phyloP scores from a whole-genome alignment of 495 filamentous ascomycete genomes.

The Xylaria sp. region DNA sequence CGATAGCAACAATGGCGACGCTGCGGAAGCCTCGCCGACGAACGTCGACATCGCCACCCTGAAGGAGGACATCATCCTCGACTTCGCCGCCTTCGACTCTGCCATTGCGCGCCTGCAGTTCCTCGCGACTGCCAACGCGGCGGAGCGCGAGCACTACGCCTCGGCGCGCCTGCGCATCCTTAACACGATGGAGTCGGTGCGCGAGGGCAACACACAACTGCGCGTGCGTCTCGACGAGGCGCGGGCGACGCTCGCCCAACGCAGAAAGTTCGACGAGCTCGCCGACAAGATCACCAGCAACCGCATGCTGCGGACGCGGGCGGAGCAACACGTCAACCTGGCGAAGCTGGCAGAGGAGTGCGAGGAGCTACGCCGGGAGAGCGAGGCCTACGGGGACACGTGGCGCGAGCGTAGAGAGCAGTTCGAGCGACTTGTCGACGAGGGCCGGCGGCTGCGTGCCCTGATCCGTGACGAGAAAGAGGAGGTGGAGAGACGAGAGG shows the following conservation, averaged over 20 bases:
- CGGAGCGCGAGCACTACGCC: conserved; percentile 86
- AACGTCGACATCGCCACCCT: conserved; percentile 62
- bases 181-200: conserved; percentile 74
- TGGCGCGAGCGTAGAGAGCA: conserved; percentile 88
- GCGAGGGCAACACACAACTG: conserved; percentile 75
- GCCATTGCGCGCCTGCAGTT: conserved; percentile 83
- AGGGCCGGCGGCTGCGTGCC: conserved; percentile 82
- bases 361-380: conserved; percentile 82
- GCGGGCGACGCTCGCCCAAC: conserved; percentile 73
- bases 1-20: conserved; percentile 55
- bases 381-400: conserved; percentile 77
- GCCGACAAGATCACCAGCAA: conserved; percentile 88
- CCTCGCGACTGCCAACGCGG: conserved; percentile 78
- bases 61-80: conserved; percentile 82
- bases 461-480: conserved; percentile 97
- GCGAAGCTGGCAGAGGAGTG: conserved; percentile 87
- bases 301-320: conserved; percentile 76
- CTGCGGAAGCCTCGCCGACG: conserved; percentile 38
- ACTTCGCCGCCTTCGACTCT: conserved; percentile 89
- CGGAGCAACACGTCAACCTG: conserved; percentile 80
- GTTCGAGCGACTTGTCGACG: conserved; percentile 89
- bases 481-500: conserved; percentile 74
- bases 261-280: conserved; percentile 85
- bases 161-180: conserved; percentile 79
- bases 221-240: conserved; percentile 76